Base-by-base conservation (phyloP, 2,329 filamentous ascomycete genomes). In the Colletotrichum phormii region DNA sequence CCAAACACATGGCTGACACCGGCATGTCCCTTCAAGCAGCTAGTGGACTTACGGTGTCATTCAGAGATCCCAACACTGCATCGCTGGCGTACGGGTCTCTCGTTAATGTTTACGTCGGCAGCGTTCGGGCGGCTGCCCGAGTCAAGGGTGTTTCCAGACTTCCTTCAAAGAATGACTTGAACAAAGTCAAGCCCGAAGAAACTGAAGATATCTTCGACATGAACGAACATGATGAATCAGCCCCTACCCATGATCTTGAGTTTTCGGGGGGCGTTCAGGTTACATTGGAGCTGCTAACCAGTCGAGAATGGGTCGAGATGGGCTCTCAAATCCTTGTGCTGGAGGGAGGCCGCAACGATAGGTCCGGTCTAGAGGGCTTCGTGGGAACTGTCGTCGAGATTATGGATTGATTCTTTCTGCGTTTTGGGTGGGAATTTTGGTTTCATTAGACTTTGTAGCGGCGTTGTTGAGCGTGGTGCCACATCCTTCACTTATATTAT, bases 51-150 rank as follows among this genome's bases (percentile, higher is more conserved):
- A 91, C 90, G 1, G 95, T 94, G 0, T 87, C 88, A 1, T 97
- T 98, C 78, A 84, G 88, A 1, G 88, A 92, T 5, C 81, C 86
- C 0, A 89, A 92, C 61, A 89, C 92, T 0, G 89, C 88, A 29
- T 85, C 89, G 1, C 85, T 98, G 7, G 87, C 89, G 0, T 84
- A 91, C 0, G 93, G 94, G 1, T 92, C 89, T 53, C 86, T 92
- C 42, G 91, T 95, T 5, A 95, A 97, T 35, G 89, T 96, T 0
- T 98, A 98, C 78, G 90, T 95, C 53, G 95, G 94, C 22, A 98
- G 95, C 79, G 92, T 98, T 15, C 89, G 96, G 9, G 93, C 95
- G 1, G 91, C 93, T 0, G 95, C 95, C 0, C 92, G 93, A 72
- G 90, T 98, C 24, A 74, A 69, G 58, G 33, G 64, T 6, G 63